Conservation (phyloP, 2,329 filamentous ascomycete genomes). For the Dactylellina leptospora region DNA sequence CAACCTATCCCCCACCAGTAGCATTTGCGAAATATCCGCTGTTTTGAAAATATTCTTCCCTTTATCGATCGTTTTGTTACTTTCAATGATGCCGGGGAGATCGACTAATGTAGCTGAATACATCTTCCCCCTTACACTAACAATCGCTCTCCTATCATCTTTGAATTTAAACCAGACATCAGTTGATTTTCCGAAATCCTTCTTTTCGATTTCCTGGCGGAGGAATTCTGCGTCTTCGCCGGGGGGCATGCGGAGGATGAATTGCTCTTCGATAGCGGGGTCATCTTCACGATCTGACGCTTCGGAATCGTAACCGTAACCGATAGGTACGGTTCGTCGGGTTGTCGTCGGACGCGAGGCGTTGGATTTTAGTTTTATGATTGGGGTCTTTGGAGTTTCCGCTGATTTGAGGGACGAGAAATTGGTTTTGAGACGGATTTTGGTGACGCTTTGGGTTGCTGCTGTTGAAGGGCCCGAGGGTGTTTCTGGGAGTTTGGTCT, state of each 20-base stretch:
- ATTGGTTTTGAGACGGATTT: conserved; percentile 34
- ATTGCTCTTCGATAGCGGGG: conserved; percentile 86
- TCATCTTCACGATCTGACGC: conserved; percentile 88
- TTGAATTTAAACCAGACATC: conserved; percentile 85
- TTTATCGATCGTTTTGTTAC: conserved; percentile 78
- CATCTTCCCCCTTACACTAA: conserved; percentile 69
- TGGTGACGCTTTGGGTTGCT: conserved; percentile 17
- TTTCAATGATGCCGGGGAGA: conserved; percentile 74
- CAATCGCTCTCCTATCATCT: conserved; percentile 69
- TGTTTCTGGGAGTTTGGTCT: conserved; percentile 23
- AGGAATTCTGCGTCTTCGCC: conserved; percentile 87
- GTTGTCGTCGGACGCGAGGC: conserved; percentile 67
- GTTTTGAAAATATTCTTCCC: conserved; percentile 74
- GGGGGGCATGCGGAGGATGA: conserved; percentile 86
- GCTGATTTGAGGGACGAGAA: conserved; percentile 19
- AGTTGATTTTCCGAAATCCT: conserved; percentile 73
- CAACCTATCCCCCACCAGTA: conserved; percentile 71
- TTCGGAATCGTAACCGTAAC: conserved; percentile 96
- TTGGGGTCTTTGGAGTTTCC: conserved; percentile 59
- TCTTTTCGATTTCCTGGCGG: conserved; percentile 75
- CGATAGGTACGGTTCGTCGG: conserved; percentile 68
- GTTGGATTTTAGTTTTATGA: conserved; percentile 71
- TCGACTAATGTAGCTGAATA: conserved; percentile 76
- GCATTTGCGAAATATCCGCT: conserved; percentile 72
- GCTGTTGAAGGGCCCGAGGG: neutral